Base-by-base conservation (phyloP, 2,329 filamentous ascomycete genomes). In the Macrophomina phaseolina region DNA sequence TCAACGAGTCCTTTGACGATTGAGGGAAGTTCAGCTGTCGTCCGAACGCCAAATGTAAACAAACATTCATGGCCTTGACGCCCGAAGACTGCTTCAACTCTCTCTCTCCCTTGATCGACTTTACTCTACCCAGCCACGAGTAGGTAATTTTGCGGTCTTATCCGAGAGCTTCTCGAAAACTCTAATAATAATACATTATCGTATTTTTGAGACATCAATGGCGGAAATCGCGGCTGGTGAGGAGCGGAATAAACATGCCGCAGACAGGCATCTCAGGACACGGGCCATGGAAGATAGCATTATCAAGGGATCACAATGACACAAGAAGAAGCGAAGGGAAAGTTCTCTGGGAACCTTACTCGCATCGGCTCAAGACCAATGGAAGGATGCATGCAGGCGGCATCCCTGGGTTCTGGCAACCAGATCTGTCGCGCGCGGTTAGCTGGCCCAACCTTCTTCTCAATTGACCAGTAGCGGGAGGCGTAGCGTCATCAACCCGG, bases 401-500 rank as follows among this genome's bases (percentile, higher is more conserved):
- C 45, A 62, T 62, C 58, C 58, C 58, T 38, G 42, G 42, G 14
- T 42, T 11, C 7, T 9, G 9, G 23, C 30, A 23, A 5, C 45
- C 58, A 38, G 6, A 28, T 49, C 8, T 12, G 30, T 36, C 16
- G 42, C 11, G 30, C 23, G 56, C 42, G 56, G 56, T 42, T 48
- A 38, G 42, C 16, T 32, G 38, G 38, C 45, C 38, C 11, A 48
- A 61, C 40, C 56, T 36, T 34, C 36, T 61, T 7, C 36, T n/a
- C 38, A 23, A 60, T 60, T 60, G 23, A 34, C 55, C 42, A 4
- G 14, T 45, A 12, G 58, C 32, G 4, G 46, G 6, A 62, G 11
- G 45, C 32, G 30, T 62, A 30, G 42, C 58, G 58, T 49, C 58
- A 62, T 38, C 45, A 62, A 62, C 58, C 58, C 32, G 32, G 58